Percentiles rank a stretch among this genome's conserved stretches.
Conservation (phyloP, 192 early-diverging fungal genomes). For the Backusella liffmaniae region DNA sequence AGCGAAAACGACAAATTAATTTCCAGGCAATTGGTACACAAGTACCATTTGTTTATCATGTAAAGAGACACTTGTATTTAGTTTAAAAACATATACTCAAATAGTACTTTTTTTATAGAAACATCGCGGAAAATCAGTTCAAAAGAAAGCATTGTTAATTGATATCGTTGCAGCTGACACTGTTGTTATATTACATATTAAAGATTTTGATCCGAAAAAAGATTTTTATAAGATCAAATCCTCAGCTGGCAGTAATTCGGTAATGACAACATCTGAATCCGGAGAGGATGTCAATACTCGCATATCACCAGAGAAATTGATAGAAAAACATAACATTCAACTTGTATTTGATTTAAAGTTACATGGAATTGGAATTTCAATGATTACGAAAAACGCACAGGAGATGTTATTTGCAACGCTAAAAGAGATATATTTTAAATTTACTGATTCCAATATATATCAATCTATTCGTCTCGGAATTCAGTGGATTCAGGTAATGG, state of each 20-base stretch:
- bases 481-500: constrained; percentile 66
- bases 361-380: constrained; percentile 77
- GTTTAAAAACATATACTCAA: background rate
- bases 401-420: constrained; percentile 80
- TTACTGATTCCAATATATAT: constrained; percentile 64
- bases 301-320: background rate
- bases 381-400: constrained; percentile 58
- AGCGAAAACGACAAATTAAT: constrained; percentile 59
- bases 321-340: constrained; percentile 20
- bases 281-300: constrained; percentile 13
- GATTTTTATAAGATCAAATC: constrained; percentile 47
- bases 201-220: constrained; percentile 44
- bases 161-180: constrained; percentile 58
- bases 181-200: constrained; percentile 52
- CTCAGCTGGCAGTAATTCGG: background rate
- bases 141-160: constrained; percentile 43
- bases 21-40: constrained; percentile 77
- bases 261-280: background rate
- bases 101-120: background rate
- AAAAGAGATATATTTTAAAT: constrained; percentile 63
- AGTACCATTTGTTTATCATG: constrained; percentile 67
- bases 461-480: constrained; percentile 60
- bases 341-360: constrained; percentile 58
- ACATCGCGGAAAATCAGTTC: background rate
- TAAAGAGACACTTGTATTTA: background rate